Base-by-base conservation (phyloP, 2,329 filamentous ascomycete genomes). In the Lecanicillium sp. region DNA sequence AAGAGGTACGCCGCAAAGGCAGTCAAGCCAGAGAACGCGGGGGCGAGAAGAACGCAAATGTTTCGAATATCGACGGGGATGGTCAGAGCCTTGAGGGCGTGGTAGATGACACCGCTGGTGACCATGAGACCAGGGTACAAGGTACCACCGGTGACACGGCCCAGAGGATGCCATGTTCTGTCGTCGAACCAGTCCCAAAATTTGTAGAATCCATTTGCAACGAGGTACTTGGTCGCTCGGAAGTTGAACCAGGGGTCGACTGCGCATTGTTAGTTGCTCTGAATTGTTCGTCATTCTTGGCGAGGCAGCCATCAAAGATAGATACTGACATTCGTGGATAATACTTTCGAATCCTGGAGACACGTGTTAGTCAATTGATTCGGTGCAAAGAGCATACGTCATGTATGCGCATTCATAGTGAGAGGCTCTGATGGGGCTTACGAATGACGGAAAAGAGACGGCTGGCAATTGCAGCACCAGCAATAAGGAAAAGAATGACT, bases 161-260 rank as follows among this genome's bases (percentile, higher is more conserved):
- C 92, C 45, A 98, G 83, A 53, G 92, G 92, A 66, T 98, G 90
- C 92, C 92, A 98, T 78, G 92, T 98, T 70, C 92, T 82, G 71
- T 98, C 92, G 65, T 98, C 92, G 58, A 98, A 98, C 92, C 92
- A 98, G 63, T 98, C 90, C 92, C 92, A 98, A 62, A 98, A 98
- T 63, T 85, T 88, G 65, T 95, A 94, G 69, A 98, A 96, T 54
- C 92, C 92, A 80, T 98, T 79, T 58, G 90, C 78, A 40, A 98
- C 86, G 40, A 98, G 78, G 58, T 98, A 96, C 67, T 96, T 96
- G 41, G 92, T 96, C 50, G 92, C 92, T 64, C 92, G 78, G 67
- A 98, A 98, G 67, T 98, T 98, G 71, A 98, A 98, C 92, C 92
- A 98, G 27, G 92, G 92, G 67, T 98, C 92, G 68, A 98, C 90